A percentile compares a stretch with the other conserved stretches of the same genome.
These are phyloP conservation scores for Sclerotinia minor DNA, from an alignment of 2,329 filamentous ascomycete species.

Conservation along the genomic window DNA sequence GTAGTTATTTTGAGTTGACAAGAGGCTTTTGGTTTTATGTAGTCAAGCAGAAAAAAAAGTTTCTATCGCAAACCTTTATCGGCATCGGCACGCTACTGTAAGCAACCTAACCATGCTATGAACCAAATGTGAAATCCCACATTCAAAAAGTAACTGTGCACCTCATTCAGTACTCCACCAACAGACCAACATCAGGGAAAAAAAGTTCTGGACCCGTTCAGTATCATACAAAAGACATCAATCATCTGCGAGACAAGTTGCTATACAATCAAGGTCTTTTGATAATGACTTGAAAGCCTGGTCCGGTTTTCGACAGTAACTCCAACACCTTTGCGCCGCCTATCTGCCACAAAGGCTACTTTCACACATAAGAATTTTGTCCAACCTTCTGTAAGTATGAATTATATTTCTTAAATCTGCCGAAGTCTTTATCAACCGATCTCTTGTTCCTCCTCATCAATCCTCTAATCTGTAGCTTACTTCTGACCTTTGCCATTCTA, in stretches of 20 bases:
- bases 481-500: constrained; percentile 22
- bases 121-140: constrained; percentile 18
- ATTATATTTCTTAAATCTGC: background rate
- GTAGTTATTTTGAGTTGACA: background rate
- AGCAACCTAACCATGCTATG: constrained; percentile 3
- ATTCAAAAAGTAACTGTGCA: constrained; percentile 16
- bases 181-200: constrained; percentile 5
- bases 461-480: background rate
- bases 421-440: background rate
- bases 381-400: constrained; percentile 4
- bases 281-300: constrained; percentile 41
- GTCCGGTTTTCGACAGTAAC: constrained; percentile 33
- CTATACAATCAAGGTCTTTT: constrained; percentile 20
- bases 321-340: constrained; percentile 36
- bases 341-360: constrained; percentile 33
- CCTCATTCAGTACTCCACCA: constrained; percentile 6
- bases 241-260: constrained; percentile 25
- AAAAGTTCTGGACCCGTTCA: background rate
- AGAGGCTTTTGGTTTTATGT: background rate
- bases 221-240: constrained; percentile 10
- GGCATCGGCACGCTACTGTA: constrained; percentile 8
- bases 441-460: background rate
- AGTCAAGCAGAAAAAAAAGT: constrained; percentile 12
- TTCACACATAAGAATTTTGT: constrained; percentile 27
- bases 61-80: constrained; percentile 16